Evolutionary conservation across 345 rosid species (phyloP), one percentile per base, ranked within the genome.

Genomic region (Salix exigua): DNA sequence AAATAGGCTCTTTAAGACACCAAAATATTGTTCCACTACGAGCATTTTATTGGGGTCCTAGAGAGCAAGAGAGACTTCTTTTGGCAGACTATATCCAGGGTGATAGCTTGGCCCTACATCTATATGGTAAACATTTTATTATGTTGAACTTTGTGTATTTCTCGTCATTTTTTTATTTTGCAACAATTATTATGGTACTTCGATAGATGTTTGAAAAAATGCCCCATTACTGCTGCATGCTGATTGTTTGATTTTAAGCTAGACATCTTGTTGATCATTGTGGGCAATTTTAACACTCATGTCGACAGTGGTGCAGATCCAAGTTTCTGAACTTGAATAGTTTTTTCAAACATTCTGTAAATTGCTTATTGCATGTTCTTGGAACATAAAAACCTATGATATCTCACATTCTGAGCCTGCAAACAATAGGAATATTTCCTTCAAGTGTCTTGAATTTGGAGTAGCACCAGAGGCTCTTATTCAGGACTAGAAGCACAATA

Each of bases 11-110:
- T 35, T 80, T 93, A 73, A 86, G 85, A 78, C 90, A 93, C 86
- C 88, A 89, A 3, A 89, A 87, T 81, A 87, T 93, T 75, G 97
- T 91, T 74, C 89, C 93, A 8, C 55, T 95, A 73, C 89, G 94
- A 75, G 99, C 97, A 16, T 95, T 90, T 84, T 95, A 95, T 76
- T 93, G 97, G 97, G 97, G 99, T 10, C 97, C 96, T 14, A 88
- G 96, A 79, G 97, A 95, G 82, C 97, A 93, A 73, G 99, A 95
- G 76, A 85, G 99, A 73, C 99, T 93, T 81, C 94, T 95, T 70
- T 85, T 93, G 10, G 90, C 97, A 26, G 96, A 91, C 80, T 95
- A 88, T 85, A 80, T 87, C 66, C 88, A 81, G n/a, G 97, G 97
- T 61, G 99, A 93, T 87, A 91, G 97, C 88, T 87, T 95, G 87